Conservation (phyloP, 2,329 filamentous ascomycete genomes). For the Ophiostoma ips region DNA sequence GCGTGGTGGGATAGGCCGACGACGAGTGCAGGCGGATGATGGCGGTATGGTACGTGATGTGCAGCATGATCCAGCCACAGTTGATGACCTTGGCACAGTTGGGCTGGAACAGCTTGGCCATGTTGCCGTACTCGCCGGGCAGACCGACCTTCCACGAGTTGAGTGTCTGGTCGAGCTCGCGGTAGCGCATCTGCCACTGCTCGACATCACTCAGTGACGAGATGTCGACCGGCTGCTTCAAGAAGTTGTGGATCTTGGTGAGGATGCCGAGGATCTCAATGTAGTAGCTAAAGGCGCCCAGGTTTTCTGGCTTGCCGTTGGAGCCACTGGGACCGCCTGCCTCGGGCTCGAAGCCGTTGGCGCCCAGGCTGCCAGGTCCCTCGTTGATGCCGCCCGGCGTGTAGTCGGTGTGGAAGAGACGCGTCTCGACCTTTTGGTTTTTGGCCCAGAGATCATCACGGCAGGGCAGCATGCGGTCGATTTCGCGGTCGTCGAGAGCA, state of each 20-base stretch:
- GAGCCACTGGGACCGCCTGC: background rate
- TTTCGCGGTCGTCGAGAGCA: constrained; percentile 75
- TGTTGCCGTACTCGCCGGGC: constrained; percentile 72
- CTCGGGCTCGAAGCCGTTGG: constrained; percentile 8
- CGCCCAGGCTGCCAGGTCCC: constrained; percentile 7
- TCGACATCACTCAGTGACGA: constrained; percentile 73
- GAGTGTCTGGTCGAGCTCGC: constrained; percentile 67
- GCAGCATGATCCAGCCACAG: constrained; percentile 81
- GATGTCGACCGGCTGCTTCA: constrained; percentile 83
- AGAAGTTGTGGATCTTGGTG: constrained; percentile 74
- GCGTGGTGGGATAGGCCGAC: constrained; percentile 79
- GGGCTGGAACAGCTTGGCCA: constrained; percentile 61
- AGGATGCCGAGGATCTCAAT: constrained; percentile 80
- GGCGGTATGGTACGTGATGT: constrained; percentile 79
- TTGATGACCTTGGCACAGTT: constrained; percentile 56
- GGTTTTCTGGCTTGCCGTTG: constrained; percentile 49
- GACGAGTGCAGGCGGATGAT: constrained; percentile 86
- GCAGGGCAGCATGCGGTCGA: constrained; percentile 75
- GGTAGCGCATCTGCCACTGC: constrained; percentile 77
- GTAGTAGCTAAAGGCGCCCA: constrained; percentile 81
- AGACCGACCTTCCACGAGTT: constrained; percentile 74
- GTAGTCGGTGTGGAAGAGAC: constrained; percentile 55
- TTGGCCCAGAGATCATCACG: constrained; percentile 75
- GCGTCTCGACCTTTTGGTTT: constrained; percentile 71
- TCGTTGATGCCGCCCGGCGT: constrained; percentile 13